phyloP scores from a whole-genome alignment of 768 basidiomycete genomes.

The Mycena venus region DNA sequence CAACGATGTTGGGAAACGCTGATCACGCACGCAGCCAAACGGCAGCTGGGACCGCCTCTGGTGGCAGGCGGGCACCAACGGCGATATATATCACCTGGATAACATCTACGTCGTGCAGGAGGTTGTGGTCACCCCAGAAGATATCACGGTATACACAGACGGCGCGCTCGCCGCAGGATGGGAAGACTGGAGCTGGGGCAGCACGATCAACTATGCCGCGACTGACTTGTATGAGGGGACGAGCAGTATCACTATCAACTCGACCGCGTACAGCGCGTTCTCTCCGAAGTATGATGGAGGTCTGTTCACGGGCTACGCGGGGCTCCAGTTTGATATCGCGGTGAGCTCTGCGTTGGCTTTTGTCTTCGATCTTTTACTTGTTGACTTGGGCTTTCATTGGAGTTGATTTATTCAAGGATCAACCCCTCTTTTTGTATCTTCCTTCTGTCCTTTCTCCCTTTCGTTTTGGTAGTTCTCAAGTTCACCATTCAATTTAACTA shows the following conservation, averaged over 20 bases:
- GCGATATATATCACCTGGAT: constrained; percentile 64
- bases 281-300: constrained; percentile 61
- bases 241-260: constrained; percentile 59
- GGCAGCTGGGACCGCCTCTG: constrained; percentile 66
- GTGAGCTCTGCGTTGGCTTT: no score
- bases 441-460: no score
- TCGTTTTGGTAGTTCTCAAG: no score
- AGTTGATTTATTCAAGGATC: no score
- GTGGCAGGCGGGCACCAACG: constrained; percentile 61
- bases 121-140: constrained; percentile 62
- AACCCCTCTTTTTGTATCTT: no score
- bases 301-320: constrained; percentile 58
- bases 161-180: constrained; percentile 57
- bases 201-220: constrained; percentile 56
- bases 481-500: no score
- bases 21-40: constrained; percentile 48
- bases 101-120: constrained; percentile 60
- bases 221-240: constrained; percentile 59
- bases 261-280: constrained; percentile 57
- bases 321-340: constrained; percentile 65
- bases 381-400: no score
- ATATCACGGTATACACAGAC: constrained; percentile 59
- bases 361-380: no score
- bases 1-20: no score
- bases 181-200: constrained; percentile 69